These are phyloP conservation scores for Aspergillus tubingensis DNA, from an alignment of 2,329 filamentous ascomycete species.

Conservation along the genomic window DNA sequence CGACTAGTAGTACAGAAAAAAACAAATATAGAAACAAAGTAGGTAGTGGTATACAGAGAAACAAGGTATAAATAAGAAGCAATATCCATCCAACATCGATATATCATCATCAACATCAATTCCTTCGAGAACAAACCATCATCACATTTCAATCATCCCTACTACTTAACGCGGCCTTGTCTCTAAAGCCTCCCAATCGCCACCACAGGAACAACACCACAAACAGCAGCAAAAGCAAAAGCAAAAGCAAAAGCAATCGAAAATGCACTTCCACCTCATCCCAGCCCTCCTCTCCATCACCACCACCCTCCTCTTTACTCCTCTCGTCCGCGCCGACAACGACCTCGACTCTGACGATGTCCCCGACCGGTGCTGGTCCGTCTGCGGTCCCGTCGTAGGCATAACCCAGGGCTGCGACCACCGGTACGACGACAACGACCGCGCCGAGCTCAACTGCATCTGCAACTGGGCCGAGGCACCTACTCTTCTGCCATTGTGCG, in stretches of 20 bases:
- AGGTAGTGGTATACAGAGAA: not conserved
- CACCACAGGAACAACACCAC: not conserved
- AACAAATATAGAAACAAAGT: not conserved
- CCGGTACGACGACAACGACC: conserved; percentile 26
- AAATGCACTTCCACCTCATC: conserved; percentile 26
- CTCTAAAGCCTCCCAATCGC: not conserved
- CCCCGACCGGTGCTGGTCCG: conserved; percentile 30
- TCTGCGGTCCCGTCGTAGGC: conserved; percentile 28
- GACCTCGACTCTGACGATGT: conserved; percentile 33
- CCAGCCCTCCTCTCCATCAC: conserved; percentile 18
- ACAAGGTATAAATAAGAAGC: not conserved
- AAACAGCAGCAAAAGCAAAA: not conserved
- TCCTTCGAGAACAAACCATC: not conserved
- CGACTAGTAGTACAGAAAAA: too few species aligned
- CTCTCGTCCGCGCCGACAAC: conserved; percentile 25
- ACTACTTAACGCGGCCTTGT: not conserved
- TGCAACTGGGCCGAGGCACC: conserved; percentile 30
- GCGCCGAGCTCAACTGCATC: conserved; percentile 30
- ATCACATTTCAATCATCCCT: not conserved
- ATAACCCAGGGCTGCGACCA: conserved; percentile 28
- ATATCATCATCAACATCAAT: not conserved
- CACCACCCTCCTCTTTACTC: conserved; percentile 26
- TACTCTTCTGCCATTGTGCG: conserved; percentile 32
- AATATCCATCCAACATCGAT: not conserved
- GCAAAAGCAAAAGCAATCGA: not conserved